Conservation (phyloP, 2,329 filamentous ascomycete genomes). For the Magnaporthales sp. region DNA sequence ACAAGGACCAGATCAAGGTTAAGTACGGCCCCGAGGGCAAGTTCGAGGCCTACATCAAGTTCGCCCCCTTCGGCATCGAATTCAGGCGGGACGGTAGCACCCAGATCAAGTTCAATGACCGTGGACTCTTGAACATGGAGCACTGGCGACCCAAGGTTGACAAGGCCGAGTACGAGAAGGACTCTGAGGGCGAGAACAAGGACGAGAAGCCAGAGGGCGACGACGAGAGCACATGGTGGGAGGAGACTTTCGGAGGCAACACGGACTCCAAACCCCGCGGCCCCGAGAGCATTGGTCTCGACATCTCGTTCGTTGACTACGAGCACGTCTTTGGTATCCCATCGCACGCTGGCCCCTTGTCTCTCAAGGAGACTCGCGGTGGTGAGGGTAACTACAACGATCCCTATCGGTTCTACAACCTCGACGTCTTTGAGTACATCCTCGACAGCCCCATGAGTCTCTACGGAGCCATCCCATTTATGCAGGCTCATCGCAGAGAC, state of each 20-base stretch:
- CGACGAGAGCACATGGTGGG: conserved; percentile 94
- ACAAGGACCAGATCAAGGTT: conserved; percentile 62
- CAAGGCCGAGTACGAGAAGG: conserved; percentile 38
- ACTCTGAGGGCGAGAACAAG: conserved; percentile 20
- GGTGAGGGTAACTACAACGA: conserved; percentile 78
- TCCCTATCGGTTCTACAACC: conserved; percentile 91
- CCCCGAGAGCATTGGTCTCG: conserved; percentile 82
- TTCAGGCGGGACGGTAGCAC: conserved; percentile 77
- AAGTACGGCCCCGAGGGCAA: conserved; percentile 68
- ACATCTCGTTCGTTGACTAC: conserved; percentile 88
- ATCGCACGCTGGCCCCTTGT: conserved; percentile 82
- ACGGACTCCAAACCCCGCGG: conserved; percentile 93
- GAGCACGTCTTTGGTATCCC: conserved; percentile 91
- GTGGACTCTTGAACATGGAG: conserved; percentile 86
- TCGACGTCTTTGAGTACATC: conserved; percentile 96
- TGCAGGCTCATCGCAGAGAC: conserved; percentile 92
- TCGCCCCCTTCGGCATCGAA: conserved; percentile 75
- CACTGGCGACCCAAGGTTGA: conserved; percentile 91
- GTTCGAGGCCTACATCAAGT: conserved; percentile 76
- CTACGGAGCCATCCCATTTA: conserved; percentile 94
- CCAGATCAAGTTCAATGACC: conserved; percentile 82
- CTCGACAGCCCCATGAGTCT: conserved; percentile 97
- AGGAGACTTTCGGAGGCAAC: conserved; percentile 90
- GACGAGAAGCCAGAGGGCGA: conserved; percentile 37
- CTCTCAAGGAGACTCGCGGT: conserved; percentile 82